phyloP scores from a whole-genome alignment of 306 rosid genomes.

The Cajanus cajan region DNA sequence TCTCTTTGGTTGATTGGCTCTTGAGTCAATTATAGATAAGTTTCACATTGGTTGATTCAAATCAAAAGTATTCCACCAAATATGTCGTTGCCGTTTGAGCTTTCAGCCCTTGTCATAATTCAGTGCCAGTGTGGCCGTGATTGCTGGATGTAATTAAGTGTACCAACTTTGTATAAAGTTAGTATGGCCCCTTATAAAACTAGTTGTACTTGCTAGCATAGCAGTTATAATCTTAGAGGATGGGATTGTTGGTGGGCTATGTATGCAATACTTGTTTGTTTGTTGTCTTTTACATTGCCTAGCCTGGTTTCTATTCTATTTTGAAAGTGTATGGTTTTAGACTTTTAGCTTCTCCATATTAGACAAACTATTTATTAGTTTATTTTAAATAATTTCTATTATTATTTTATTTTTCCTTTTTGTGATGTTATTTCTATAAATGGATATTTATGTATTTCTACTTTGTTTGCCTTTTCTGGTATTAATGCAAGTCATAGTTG shows the following conservation, averaged over 20 bases:
- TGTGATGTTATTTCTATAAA: neutral
- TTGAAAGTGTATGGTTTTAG: neutral
- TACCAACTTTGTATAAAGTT: neutral
- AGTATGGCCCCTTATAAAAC: neutral
- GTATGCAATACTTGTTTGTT: neutral
- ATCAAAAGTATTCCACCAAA: neutral
- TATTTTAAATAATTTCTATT: neutral
- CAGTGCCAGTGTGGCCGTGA: neutral
- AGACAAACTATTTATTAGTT: neutral
- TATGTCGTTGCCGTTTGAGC: neutral
- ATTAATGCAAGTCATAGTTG: constrained; percentile 13
- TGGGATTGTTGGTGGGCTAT: neutral
- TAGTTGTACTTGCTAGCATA: neutral
- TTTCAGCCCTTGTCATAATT: neutral
- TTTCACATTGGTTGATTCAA: neutral
- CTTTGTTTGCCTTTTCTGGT: neutral
- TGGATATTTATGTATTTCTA: neutral
- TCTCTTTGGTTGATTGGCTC: neutral
- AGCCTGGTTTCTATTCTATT: neutral
- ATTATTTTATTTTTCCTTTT: neutral
- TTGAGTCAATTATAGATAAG: neutral
- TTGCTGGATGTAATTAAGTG: neutral
- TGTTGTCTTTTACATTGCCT: neutral
- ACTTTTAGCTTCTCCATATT: neutral
- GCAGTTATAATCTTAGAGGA: neutral